Conservation (phyloP, 495 filamentous ascomycete species). For the Barbatosphaeria neglecta region DNA sequence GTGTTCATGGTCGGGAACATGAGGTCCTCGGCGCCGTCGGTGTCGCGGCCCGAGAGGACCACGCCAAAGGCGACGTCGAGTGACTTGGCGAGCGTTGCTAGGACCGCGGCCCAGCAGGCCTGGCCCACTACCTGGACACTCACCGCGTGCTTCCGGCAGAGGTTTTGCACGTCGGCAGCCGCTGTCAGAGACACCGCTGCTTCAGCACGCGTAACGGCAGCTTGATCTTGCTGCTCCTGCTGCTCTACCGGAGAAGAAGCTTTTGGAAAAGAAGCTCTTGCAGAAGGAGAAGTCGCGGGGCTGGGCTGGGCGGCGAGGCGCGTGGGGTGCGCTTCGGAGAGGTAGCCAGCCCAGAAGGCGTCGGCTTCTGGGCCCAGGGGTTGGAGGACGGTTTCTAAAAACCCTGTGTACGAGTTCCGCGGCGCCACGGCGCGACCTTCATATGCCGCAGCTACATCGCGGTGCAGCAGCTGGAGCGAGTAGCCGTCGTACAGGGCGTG, state of each 20-base stretch:
- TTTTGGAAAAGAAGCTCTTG: too few species aligned
- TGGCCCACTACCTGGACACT: conserved; percentile 56
- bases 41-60: conserved; percentile 58
- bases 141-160: conserved; percentile 46
- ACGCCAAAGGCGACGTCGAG: conserved; percentile 62
- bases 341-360: conserved; percentile 49
- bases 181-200: conserved; percentile 23
- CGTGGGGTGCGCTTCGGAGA: conserved; percentile 34
- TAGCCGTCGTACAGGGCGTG: conserved; percentile 75
- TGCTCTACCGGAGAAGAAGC: too few species aligned
- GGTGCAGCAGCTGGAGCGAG: conserved; percentile 55
- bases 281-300: too few species aligned
- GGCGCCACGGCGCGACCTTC: conserved; percentile 15
- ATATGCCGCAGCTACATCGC: conserved; percentile 53
- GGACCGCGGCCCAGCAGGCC: conserved; percentile 51
- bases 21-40: conserved; percentile 42
- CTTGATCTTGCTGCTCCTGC: too few species aligned
- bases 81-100: conserved; percentile 40
- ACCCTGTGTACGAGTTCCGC: conserved; percentile 32
- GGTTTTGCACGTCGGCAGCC: conserved; percentile 21
- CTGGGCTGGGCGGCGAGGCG: conserved; percentile 15
- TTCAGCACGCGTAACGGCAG: conserved; percentile 32
- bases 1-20: conserved; percentile 76
- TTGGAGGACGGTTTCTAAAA: conserved; percentile 34
- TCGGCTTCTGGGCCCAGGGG: conserved; percentile 23